A percentile compares a stretch with the other conserved stretches of the same genome.
phyloP scores from a whole-genome alignment of 345 rosid species.

The Citrus medica region DNA sequence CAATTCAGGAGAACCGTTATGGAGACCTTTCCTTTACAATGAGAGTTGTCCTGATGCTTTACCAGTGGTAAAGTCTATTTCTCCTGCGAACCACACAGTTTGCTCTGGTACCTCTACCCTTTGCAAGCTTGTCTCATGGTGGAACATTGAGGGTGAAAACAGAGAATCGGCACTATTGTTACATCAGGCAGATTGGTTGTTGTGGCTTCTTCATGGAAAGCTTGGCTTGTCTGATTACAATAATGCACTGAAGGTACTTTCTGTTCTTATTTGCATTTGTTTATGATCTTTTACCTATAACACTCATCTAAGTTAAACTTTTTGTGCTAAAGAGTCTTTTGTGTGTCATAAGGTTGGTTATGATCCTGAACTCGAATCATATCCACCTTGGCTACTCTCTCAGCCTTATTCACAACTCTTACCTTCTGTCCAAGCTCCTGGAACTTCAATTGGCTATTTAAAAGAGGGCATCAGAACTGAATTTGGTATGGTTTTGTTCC shows the following conservation, averaged over 20 bases:
- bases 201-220: constrained; percentile 88
- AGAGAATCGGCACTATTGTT: constrained; percentile 55
- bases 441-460: constrained; percentile 58
- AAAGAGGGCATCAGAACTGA: constrained; percentile 52
- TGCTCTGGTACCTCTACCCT: constrained; percentile 85
- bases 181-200: constrained; percentile 97
- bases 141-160: constrained; percentile 44
- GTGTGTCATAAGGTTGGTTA: constrained; percentile 64
- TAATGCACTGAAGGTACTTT: constrained; percentile 74
- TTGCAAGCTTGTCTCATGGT: constrained; percentile 94
- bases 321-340: background rate
- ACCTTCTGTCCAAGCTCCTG: constrained; percentile 78
- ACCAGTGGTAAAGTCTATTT: constrained; percentile 64
- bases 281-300: background rate
- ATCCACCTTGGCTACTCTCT: constrained; percentile 81
- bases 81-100: constrained; percentile 87
- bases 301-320: background rate
- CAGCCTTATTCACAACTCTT: constrained; percentile 75
- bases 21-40: constrained; percentile 75
- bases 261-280: background rate
- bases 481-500: constrained; percentile 40
- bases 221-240: constrained; percentile 94
- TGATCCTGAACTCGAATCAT: constrained; percentile 83
- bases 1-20: constrained; percentile 58
- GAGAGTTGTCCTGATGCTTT: constrained; percentile 81